These are phyloP conservation scores for Phlyctochytrium planicorne DNA, from an alignment of 192 early-diverging fungal genomes.

Conservation along the genomic window DNA sequence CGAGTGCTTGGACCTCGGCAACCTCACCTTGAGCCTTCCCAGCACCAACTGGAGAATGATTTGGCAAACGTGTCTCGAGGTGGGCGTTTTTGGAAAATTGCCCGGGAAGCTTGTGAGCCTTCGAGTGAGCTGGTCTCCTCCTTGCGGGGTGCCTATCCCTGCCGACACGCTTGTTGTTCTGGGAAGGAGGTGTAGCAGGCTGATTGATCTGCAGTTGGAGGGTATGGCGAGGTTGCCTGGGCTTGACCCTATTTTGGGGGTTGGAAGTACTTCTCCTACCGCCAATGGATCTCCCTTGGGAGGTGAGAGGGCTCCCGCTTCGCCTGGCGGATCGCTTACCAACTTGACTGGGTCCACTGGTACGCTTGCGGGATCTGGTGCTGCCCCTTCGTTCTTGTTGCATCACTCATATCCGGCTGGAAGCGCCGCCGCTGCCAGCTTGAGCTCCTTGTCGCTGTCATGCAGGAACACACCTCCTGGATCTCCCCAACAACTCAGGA, in stretches of 20 bases:
- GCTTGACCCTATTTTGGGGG: constrained; percentile 2
- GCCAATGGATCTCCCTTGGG: no score
- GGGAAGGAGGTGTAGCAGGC: neutral
- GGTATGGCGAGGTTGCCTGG: constrained; percentile 1
- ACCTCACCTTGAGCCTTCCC: neutral
- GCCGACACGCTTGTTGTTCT: neutral
- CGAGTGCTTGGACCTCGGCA: constrained; percentile 7
- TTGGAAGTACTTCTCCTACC: neutral
- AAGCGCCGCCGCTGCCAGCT: neutral
- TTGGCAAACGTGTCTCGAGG: neutral
- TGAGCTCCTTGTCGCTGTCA: no score
- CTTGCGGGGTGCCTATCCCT: constrained; percentile 1
- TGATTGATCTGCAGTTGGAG: neutral
- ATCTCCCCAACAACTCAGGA: no score
- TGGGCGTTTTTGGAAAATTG: neutral
- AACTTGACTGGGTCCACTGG: neutral
- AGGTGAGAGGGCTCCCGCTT: no score
- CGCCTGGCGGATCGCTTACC: constrained; percentile 1
- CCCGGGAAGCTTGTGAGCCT: neutral
- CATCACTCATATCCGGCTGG: neutral
- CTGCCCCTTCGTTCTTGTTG: neutral
- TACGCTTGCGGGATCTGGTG: no score
- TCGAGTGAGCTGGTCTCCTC: constrained; percentile 1
- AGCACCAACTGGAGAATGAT: neutral
- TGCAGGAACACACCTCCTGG: no score